Base-by-base conservation (phyloP, 2,329 filamentous ascomycete genomes). In the Botrytis fragariae region DNA sequence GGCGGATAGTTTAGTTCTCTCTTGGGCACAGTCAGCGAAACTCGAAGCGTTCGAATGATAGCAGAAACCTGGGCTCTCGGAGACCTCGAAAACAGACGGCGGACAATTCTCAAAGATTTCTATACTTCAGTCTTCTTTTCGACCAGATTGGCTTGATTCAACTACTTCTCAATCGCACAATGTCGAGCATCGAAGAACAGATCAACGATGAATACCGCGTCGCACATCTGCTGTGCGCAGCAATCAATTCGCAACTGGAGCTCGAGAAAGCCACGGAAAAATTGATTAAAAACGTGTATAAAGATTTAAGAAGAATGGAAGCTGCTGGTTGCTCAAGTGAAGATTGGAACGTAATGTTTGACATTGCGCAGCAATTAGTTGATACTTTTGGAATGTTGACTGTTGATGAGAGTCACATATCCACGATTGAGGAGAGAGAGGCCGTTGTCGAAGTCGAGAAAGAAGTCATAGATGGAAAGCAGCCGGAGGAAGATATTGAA, bases 201-300 rank as follows among this genome's bases (percentile, higher is more conserved):
- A 37, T 44, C 65, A 32, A 48, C 25, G 8, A 57, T 25, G 48
- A 32, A 18, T 20, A n/a, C n/a, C 54, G 37, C 18, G 10, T 69
- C 37, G 6, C 65, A 57, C 4, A 42, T 42, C n/a, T 69, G 25
- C 35, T 69, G 16, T 57, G 48, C 6, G 39, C 39, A n/a, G 65
- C 65, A 22, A 44, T 69, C 8, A 10, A 57, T 22, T 69, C 48
- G 25, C 65, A 69, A 42, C 37, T 69, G 7, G 65, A 59, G 42
- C 48, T 69, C n/a, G 65, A 69, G 48, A 32, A 57, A 42, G 48
- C 48, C 3, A 57, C 35, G 3, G n/a, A 32, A 1, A 42, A 44
- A 3, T 44, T 69, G 22, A 69, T 69, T 37, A 42, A 44, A 9
- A 20, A 69, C 16, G 22, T 69, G 8, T 57, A 57, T 25, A 14